Conservation (phyloP, 306 rosid species). For the Vachellia collinsii region DNA sequence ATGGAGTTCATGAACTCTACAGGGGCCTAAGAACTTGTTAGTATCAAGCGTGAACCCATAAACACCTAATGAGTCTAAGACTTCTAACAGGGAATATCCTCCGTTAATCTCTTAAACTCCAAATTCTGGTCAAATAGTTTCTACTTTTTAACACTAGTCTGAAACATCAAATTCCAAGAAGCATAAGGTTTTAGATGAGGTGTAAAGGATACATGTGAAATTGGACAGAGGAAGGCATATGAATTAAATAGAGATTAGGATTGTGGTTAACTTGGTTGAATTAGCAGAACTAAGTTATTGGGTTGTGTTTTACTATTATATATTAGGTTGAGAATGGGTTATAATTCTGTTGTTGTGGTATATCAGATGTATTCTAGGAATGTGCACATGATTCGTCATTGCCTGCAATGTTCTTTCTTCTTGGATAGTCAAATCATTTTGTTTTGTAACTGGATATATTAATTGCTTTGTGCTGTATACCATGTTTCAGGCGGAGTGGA, state of each 20-base stretch:
- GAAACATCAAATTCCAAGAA: background rate
- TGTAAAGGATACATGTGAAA: background rate
- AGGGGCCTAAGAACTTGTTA: background rate
- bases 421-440: slow-evolving; percentile 27
- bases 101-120: background rate
- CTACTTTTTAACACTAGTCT: background rate
- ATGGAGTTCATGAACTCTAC: background rate
- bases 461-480: slow-evolving; percentile 37
- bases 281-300: background rate
- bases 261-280: background rate
- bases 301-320: background rate
- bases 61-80: background rate
- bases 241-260: background rate
- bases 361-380: background rate
- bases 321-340: background rate
- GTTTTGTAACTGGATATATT: slow-evolving; percentile 33
- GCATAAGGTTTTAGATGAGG: background rate
- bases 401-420: slow-evolving; percentile 15
- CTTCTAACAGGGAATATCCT: background rate
- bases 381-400: background rate
- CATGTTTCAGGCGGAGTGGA: slow-evolving; percentile 96
- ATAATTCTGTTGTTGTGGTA: background rate
- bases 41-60: background rate
- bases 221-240: background rate
- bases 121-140: background rate